These are phyloP conservation scores for Nadsonia starkeyi-henricii DNA, from an alignment of 1,139 yeast genomes.

Conservation along the genomic window DNA sequence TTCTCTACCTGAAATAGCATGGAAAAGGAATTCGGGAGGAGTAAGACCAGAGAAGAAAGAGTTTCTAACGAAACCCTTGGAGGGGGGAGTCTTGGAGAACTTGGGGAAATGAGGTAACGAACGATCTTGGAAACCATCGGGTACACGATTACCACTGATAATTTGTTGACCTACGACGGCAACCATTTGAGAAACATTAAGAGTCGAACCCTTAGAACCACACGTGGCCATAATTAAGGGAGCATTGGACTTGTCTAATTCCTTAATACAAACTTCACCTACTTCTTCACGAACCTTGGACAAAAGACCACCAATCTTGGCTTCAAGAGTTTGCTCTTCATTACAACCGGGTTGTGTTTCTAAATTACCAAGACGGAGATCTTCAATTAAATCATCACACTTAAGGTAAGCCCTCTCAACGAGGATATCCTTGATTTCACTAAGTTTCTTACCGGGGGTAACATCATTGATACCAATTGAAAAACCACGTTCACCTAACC, in stretches of 20 bases:
- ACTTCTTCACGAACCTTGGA: constrained; percentile 99
- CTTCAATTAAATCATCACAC: constrained; percentile 81
- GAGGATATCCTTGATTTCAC: constrained; percentile 86
- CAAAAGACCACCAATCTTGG: constrained; percentile 88
- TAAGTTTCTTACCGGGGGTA: constrained; percentile 89
- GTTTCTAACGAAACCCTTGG: constrained; percentile 95
- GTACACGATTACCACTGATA: constrained; percentile 98
- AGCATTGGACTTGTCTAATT: constrained; percentile 92
- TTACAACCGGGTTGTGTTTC: constrained; percentile 99
- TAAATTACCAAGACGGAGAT: constrained; percentile 69
- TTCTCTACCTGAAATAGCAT: constrained; percentile 99
- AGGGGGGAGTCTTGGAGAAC: constrained; percentile 96
- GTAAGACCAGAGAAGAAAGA: constrained; percentile 95
- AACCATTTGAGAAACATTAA: constrained; percentile 97
- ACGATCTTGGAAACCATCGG: constrained; percentile 92
- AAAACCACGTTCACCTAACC: constrained; percentile 86
- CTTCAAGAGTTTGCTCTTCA: constrained; percentile 95
- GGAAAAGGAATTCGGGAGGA: constrained; percentile 98
- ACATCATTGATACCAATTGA: constrained; percentile 99
- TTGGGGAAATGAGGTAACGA: constrained; percentile 95
- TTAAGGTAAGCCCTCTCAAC: constrained; percentile 84
- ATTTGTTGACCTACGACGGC: constrained; percentile 99
- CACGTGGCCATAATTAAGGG: constrained; percentile 98
- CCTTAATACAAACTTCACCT: constrained; percentile 94
- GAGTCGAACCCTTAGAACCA: constrained; percentile 98